These are phyloP conservation scores for Monosporascus sp. DNA, from an alignment of 2,329 filamentous ascomycete genomes.

Conservation along the genomic window DNA sequence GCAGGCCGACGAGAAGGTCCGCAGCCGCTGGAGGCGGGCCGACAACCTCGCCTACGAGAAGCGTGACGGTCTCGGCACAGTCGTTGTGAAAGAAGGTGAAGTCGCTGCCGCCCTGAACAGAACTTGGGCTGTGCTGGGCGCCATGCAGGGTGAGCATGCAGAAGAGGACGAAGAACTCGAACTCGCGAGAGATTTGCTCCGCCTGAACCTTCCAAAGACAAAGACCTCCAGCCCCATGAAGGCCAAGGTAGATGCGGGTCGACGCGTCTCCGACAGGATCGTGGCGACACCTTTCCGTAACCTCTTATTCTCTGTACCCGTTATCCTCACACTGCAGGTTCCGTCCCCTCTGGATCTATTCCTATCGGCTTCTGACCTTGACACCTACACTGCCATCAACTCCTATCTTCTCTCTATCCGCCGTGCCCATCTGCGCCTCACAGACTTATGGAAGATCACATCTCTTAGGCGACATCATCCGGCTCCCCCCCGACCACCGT, in stretches of 20 bases:
- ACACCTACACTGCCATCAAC: slow-evolving; percentile 79
- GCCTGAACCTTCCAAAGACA: slow-evolving; percentile 56
- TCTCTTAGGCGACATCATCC: slow-evolving; percentile 73
- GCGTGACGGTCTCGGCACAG: slow-evolving; percentile 53
- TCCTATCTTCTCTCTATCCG: slow-evolving; percentile 82
- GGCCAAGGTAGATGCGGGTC: slow-evolving; percentile 27
- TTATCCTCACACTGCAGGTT: slow-evolving; percentile 65
- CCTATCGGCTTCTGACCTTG: slow-evolving; percentile 68
- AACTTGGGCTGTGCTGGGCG: slow-evolving; percentile 75
- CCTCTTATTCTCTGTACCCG: slow-evolving; percentile 73
- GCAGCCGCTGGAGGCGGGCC: slow-evolving; percentile 64
- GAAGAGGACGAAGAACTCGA: slow-evolving; percentile 83
- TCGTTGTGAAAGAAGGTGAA: slow-evolving; percentile 81
- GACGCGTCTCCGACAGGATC: slow-evolving; percentile 29
- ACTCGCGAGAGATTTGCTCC: slow-evolving; percentile 71
- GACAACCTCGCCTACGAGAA: slow-evolving; percentile 54
- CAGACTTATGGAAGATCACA: slow-evolving; percentile 81
- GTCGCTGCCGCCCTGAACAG: slow-evolving; percentile 70
- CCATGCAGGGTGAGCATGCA: slow-evolving; percentile 61
- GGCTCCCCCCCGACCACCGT: slow-evolving; percentile 60
- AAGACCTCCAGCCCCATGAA: slow-evolving; percentile 34
- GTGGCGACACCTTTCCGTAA: slow-evolving; percentile 65
- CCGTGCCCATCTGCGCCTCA: slow-evolving; percentile 77
- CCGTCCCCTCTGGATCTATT: slow-evolving; percentile 83
- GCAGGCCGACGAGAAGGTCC: slow-evolving; percentile 76